Evolutionary conservation across 2,329 filamentous ascomycete species (phyloP).

Genomic region (Aureobasidium sp.): DNA sequence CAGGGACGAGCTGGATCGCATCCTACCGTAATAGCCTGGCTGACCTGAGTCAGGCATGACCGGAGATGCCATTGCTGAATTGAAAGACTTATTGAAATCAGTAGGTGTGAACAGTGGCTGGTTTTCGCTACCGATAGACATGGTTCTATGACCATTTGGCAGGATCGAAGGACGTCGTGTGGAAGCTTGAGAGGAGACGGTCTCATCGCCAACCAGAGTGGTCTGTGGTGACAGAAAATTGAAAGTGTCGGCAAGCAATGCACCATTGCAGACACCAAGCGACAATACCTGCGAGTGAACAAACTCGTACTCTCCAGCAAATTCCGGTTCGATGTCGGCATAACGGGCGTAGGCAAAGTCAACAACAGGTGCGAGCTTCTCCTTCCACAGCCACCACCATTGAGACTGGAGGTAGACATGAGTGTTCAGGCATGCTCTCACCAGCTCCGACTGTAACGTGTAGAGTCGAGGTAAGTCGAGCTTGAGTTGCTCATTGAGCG

Average conservation of each 20-base stretch:
- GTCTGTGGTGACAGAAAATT: constrained; percentile 50
- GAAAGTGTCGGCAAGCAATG: constrained; percentile 49
- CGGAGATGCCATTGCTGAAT: constrained; percentile 25
- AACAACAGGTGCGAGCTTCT: constrained; percentile 70
- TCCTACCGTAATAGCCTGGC: constrained; percentile 29
- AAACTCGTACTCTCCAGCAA: constrained; percentile 69
- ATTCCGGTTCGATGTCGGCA: constrained; percentile 64
- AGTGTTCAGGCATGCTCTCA: constrained; percentile 72
- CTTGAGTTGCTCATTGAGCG: constrained; percentile 87
- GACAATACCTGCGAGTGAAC: constrained; percentile 63
- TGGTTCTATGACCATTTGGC: constrained; percentile 10
- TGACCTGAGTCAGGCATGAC: constrained; percentile 33
- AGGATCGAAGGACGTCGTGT: constrained; percentile 9
- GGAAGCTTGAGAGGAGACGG: constrained; percentile 17
- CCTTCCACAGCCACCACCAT: constrained; percentile 78
- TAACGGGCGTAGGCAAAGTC: constrained; percentile 37
- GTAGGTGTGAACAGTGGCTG: constrained; percentile 12
- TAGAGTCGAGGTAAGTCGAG: constrained; percentile 85
- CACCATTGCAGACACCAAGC: constrained; percentile 71
- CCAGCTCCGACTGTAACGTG: constrained; percentile 68
- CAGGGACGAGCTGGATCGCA: constrained; percentile 48
- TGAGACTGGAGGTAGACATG: constrained; percentile 75
- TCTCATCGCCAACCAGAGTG: constrained; percentile 30
- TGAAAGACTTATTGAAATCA: constrained; percentile 12
- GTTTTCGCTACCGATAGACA: constrained; percentile 15